Evolutionary conservation across 1,284 basidiomycete species (phyloP), one percentile per base, ranked within the genome.

Genomic region (Sanghuangporus sanghuang): DNA sequence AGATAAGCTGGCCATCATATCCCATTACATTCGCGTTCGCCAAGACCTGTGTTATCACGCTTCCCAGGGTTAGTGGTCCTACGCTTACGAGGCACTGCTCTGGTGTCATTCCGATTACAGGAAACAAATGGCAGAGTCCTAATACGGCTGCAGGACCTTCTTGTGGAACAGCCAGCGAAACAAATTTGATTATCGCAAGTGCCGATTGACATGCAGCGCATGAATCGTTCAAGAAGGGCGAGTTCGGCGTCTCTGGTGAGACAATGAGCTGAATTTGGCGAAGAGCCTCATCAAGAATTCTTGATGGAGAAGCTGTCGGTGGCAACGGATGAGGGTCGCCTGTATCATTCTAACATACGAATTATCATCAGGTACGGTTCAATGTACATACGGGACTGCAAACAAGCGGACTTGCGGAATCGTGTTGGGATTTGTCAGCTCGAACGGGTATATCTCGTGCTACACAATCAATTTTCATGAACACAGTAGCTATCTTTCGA

Each of bases 291-390:
- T 76, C 69, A 56, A 84, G 75, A 35, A 89, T 71, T 39, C 69
- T 67, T 3, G 76, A 72, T 32, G 79, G 69, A 53, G 81, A 74
- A 11, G 83, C 81, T 54, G 73, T 77, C 1, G 80, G 80, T 4
- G 90, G 90, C 39, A 92, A 78, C 14, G 82, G 81, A 65, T 85
- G 85, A 0, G 86, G 87, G 70, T 91, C 88, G 18, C 71, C 72
- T 0, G 84, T 85, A 66, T 88, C 77, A 67, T 84, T 80, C 73
- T 79, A 63, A 35, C 23, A 23, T 55, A 12, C 21, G 38, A 67
- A 39, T 61, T 61, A 53, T n/a, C 32, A 18, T 18, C 11, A 14
- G 14, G 44, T 18, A 46, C 8, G 14, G 21, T 27, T 27, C 27
- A 11, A 6, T 53, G 23, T 55, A n/a, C 21, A 21, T 18, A 44